Evolutionary conservation across 2,329 filamentous ascomycete genomes (phyloP), one percentile per base, ranked within the genome.

Genomic region (Fusarium pseudonygamai): DNA sequence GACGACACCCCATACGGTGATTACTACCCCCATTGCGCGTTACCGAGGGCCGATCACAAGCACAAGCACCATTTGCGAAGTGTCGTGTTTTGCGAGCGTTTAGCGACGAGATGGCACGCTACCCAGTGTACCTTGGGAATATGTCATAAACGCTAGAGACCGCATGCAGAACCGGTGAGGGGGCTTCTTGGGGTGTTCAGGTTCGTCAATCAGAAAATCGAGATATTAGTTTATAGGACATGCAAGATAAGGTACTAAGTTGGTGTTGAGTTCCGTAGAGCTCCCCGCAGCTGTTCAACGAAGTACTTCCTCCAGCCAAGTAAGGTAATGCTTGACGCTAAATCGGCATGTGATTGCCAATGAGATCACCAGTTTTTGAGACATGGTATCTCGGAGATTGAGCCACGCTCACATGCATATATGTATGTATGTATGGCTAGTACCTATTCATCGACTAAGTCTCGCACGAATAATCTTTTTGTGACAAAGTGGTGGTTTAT

Each of bases 1-100:
- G 40, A 92, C 79, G 82, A 93, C 86, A 71, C 85, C 85, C 83
- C 87, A 88, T 65, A 92, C 79, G 47, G 87, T 85, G 68, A 84
- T 75, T 52, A 85, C 79, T 68, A 86, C 79, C 78, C 82, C 82
- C 82, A 85, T 84, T 74, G 77, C 83, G 65, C 52, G 78, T 83
- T 81, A 77, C 80, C 78, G 80, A 81, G 79, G 78, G 73, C 74
- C 71, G 69, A 77, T 79, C 78, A 79, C 78, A 78, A 76, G 76
- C 79, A 79, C 74, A 37, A 37, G 74, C 79, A 80, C 74, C 73
- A 75, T 79, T 62, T 66, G 65, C 63, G 37, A 43, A 46, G 64
- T 62, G 64, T 60, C 66, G 52, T 45, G 60, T 59, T 60, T 59
- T 53, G 56, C 39, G 61, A 73, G 61, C 57, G 59, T 34, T 50